Evolutionary conservation across 2,329 filamentous ascomycete species (phyloP).

Genomic region (Pseudogymnoascus sp.): DNA sequence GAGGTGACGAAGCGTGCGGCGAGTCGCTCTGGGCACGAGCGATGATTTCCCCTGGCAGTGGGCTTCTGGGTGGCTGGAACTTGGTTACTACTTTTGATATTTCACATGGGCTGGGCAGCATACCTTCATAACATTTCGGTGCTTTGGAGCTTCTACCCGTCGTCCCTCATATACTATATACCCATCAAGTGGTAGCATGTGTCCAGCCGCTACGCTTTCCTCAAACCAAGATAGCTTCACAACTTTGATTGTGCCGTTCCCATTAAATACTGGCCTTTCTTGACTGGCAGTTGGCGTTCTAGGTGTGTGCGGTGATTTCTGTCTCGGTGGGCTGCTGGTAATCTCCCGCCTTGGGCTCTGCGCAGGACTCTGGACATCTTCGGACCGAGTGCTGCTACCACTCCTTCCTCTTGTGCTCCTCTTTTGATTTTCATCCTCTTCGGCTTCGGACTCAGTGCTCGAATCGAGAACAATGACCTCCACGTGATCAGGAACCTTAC

Average conservation of each 20-base stretch:
- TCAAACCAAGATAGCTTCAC: constrained; percentile 51
- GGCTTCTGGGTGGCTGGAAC: background rate
- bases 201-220: constrained; percentile 39
- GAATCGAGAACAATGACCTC: constrained; percentile 22
- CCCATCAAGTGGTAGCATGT: constrained; percentile 37
- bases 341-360: background rate
- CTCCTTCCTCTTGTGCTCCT: background rate
- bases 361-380: constrained; percentile 17
- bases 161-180: constrained; percentile 48
- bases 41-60: background rate
- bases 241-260: constrained; percentile 36
- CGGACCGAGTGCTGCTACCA: background rate
- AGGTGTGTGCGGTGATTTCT: background rate
- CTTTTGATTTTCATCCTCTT: constrained; percentile 15
- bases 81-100: background rate
- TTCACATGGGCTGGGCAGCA: background rate
- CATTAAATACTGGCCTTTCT: constrained; percentile 3
- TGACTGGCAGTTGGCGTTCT: background rate
- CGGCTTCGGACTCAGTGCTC: constrained; percentile 30
- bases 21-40: constrained; percentile 6
- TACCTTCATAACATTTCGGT: background rate
- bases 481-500: constrained; percentile 22
- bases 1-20: background rate
- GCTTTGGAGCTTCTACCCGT: constrained; percentile 13
- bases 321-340: background rate